A percentile compares a stretch with the other conserved stretches of the same genome.
Evolutionary conservation across 371 early-diverging fungal species (phyloP).

Genomic region (Dichotomocladium elegans): DNA sequence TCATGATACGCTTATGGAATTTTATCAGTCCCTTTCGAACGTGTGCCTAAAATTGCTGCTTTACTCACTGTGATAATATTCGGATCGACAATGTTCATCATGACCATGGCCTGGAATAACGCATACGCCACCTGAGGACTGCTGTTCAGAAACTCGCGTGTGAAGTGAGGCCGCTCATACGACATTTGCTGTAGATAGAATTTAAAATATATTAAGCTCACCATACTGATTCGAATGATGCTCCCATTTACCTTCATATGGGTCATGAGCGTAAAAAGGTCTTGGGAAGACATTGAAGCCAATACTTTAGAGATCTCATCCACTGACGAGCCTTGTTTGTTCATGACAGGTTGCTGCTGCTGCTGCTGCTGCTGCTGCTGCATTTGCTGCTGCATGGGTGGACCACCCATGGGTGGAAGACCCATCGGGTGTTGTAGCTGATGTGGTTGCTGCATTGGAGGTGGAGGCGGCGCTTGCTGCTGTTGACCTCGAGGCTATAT

Average conservation of each 20-base stretch:
- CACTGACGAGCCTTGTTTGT: slow-evolving; percentile 36
- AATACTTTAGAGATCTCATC: slow-evolving; percentile 63
- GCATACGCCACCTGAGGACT: slow-evolving; percentile 89
- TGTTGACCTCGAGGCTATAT: slow-evolving; percentile 18
- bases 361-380: slow-evolving; percentile 10
- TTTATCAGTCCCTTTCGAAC: too few relatives aligned
- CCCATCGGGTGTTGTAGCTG: not conserved
- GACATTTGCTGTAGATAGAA: slow-evolving; percentile 33
- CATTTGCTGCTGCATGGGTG: slow-evolving; percentile 8
- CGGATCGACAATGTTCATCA: slow-evolving; percentile 83
- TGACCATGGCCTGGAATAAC: slow-evolving; percentile 79
- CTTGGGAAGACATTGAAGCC: slow-evolving; percentile 65
- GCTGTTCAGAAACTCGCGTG: slow-evolving; percentile 59
- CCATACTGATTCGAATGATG: not conserved
- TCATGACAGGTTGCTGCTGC: too few relatives aligned
- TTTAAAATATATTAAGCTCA: not conserved
- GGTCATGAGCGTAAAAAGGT: slow-evolving; percentile 69
- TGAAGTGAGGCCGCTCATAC: slow-evolving; percentile 65
- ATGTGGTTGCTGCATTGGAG: not conserved
- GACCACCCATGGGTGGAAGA: slow-evolving; percentile 5
- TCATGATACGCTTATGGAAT: slow-evolving; percentile 29
- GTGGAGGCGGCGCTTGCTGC: slow-evolving; percentile 15
- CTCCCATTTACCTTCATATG: slow-evolving; percentile 66
- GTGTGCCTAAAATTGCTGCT: too few relatives aligned
- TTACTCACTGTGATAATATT: slow-evolving; percentile 64